phyloP scores from a whole-genome alignment of 306 rosid genomes.

The Lagenaria siceraria region DNA sequence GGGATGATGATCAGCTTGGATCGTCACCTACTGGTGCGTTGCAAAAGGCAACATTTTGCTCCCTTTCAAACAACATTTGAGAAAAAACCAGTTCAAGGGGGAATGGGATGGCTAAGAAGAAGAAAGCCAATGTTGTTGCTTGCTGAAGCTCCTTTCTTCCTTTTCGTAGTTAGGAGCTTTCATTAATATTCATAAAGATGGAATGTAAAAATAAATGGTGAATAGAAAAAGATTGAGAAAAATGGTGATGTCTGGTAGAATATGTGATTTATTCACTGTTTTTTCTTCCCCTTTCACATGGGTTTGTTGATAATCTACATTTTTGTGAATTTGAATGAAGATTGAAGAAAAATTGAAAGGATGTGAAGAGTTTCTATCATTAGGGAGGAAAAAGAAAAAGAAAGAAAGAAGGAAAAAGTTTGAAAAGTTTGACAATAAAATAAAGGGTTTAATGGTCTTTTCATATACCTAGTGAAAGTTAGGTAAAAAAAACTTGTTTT shows the following conservation, averaged over 20 bases:
- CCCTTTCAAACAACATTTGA: conserved; percentile 38
- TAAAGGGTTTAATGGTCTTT: too few species aligned
- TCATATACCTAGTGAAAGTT: too few species aligned
- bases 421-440: too few species aligned
- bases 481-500: too few species aligned
- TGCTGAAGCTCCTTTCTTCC: conserved; percentile 26
- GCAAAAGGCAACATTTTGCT: conserved; percentile 31
- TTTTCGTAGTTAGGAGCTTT: not conserved
- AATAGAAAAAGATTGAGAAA: not conserved
- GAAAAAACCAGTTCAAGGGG: conserved; percentile 25
- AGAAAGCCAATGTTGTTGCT: conserved; percentile 20
- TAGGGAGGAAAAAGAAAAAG: too few species aligned
- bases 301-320: not conserved
- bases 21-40: conserved; percentile 38
- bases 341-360: not conserved
- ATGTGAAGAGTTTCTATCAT: too few species aligned
- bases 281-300: not conserved
- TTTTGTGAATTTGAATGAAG: not conserved
- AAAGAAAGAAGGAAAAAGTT: too few species aligned
- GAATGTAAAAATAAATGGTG: not conserved
- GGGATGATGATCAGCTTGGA: conserved; percentile 28
- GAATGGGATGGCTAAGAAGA: conserved; percentile 1
- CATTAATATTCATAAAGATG: not conserved
- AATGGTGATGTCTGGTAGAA: not conserved
- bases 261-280: not conserved